A percentile compares a stretch with the other conserved stretches of the same genome.
phyloP scores from a whole-genome alignment of 2,329 filamentous ascomycete genomes.

The Elsinoe arachidis region DNA sequence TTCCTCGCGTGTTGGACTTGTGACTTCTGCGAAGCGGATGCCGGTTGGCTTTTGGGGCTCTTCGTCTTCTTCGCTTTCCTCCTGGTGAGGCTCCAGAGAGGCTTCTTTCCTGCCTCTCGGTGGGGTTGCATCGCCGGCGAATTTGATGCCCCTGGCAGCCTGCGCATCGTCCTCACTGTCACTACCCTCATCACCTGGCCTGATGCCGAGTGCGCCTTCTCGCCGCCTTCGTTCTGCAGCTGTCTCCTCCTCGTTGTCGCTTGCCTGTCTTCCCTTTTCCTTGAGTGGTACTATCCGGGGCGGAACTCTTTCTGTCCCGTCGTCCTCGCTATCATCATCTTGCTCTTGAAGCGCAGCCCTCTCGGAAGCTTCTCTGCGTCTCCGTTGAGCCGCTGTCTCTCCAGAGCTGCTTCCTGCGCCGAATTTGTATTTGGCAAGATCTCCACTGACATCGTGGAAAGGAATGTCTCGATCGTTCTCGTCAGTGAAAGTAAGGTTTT shows the following conservation, averaged over 20 bases:
- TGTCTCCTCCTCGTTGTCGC: conserved; percentile 51
- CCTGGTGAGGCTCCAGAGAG: not conserved
- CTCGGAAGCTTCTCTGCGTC: conserved; percentile 31
- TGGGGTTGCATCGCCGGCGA: conserved; percentile 24
- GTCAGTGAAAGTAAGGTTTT: conserved; percentile 37
- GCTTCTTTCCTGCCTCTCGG: conserved; percentile 12
- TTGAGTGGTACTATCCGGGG: conserved; percentile 16
- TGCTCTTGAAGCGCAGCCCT: conserved; percentile 18
- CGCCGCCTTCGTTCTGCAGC: conserved; percentile 65
- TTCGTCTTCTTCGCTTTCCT: conserved; percentile 17
- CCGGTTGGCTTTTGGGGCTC: conserved; percentile 35
- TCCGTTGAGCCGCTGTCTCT: conserved; percentile 35
- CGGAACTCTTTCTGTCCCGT: conserved; percentile 31
- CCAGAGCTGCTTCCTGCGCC: conserved; percentile 14
- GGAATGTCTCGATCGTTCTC: conserved; percentile 39
- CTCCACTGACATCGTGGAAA: conserved; percentile 36
- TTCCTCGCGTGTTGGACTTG: not conserved
- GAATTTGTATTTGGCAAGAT: conserved; percentile 19
- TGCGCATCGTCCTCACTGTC: conserved; percentile 51
- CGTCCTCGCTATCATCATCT: conserved; percentile 31
- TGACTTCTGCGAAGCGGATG: conserved; percentile 52
- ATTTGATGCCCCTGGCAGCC: conserved; percentile 33
- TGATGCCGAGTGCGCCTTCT: conserved; percentile 62
- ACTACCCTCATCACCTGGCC: conserved; percentile 32
- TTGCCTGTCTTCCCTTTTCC: conserved; percentile 18